phyloP scores from a whole-genome alignment of 2,329 filamentous ascomycete genomes.

The Reticulascus tulasneorum region DNA sequence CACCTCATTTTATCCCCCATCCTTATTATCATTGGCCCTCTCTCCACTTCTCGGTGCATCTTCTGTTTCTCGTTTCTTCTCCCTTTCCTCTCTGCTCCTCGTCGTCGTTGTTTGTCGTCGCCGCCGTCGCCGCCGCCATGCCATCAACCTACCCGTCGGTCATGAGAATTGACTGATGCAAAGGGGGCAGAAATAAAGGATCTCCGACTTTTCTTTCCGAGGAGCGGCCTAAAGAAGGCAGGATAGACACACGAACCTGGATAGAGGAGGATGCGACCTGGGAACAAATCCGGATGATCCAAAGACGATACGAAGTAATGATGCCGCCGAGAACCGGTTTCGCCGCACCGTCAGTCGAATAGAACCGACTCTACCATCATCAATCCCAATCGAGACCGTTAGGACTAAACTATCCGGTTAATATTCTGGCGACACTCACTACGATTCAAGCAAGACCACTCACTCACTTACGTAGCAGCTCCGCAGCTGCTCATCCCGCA shows the following conservation, averaged over 20 bases:
- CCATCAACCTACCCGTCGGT: constrained; percentile 15
- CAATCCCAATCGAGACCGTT: no score
- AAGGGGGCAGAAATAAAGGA: constrained; percentile 13
- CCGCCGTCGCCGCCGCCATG: constrained; percentile 20
- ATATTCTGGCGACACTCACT: no score
- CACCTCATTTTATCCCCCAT: constrained; percentile 5
- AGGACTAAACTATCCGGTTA: no score
- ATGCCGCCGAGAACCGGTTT: constrained; percentile 13
- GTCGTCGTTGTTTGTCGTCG: constrained; percentile 1
- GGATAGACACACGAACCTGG: no score
- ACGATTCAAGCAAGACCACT: background rate
- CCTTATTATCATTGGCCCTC: constrained; percentile 9
- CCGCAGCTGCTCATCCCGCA: constrained; percentile 26
- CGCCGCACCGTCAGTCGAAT: constrained; percentile 11
- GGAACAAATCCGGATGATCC: no score
- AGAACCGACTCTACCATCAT: no score
- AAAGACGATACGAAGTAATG: no score
- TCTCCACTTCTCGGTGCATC: constrained; percentile 4
- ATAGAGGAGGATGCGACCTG: no score
- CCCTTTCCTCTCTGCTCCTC: constrained; percentile 1
- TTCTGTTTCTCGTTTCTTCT: constrained; percentile 1
- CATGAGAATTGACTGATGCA: constrained; percentile 14
- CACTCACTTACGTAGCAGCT: background rate
- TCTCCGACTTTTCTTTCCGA: constrained; percentile 9
- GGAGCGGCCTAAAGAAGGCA: no score